Evolutionary conservation across 2,329 filamentous ascomycete genomes (phyloP).

Genomic region (Phaeosphaeria sp.): DNA sequence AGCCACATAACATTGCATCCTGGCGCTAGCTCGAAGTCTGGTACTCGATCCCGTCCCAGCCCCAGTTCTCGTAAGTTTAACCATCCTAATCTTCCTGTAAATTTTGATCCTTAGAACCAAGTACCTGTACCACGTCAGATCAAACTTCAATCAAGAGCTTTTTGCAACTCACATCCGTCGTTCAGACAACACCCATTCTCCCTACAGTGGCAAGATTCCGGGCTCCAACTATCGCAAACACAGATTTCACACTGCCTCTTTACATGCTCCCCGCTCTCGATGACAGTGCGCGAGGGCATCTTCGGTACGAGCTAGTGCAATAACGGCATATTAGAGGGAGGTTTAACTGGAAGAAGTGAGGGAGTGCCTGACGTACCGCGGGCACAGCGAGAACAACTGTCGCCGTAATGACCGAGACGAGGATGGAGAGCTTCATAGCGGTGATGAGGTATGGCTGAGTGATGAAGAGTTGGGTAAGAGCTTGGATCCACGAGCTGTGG

Average conservation of each 20-base stretch:
- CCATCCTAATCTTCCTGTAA: too few species aligned
- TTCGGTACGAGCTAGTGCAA: not conserved
- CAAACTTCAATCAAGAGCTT: not conserved
- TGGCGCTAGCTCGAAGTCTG: not conserved
- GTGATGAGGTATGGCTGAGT: not conserved
- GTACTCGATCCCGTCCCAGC: too few species aligned
- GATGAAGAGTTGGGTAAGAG: not conserved
- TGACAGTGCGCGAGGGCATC: not conserved
- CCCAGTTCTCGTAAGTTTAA: not conserved
- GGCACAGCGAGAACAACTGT: not conserved
- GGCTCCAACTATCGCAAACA: not conserved
- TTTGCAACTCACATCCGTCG: not conserved
- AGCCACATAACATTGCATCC: not conserved
- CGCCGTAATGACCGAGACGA: not conserved
- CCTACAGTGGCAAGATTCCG: not conserved
- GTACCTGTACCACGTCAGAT: not conserved
- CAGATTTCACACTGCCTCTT: not conserved
- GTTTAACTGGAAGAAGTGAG: not conserved
- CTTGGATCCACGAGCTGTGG: too few species aligned
- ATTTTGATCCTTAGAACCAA: not conserved
- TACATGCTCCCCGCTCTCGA: not conserved
- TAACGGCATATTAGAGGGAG: not conserved
- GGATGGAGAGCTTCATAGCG: not conserved
- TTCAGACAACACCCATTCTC: not conserved
- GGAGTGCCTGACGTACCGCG: not conserved